A percentile compares a stretch with the other conserved stretches of the same genome.
These are phyloP conservation scores for Solanum phureja DNA, from an alignment of 257 asterid genomes.

Conservation along the genomic window DNA sequence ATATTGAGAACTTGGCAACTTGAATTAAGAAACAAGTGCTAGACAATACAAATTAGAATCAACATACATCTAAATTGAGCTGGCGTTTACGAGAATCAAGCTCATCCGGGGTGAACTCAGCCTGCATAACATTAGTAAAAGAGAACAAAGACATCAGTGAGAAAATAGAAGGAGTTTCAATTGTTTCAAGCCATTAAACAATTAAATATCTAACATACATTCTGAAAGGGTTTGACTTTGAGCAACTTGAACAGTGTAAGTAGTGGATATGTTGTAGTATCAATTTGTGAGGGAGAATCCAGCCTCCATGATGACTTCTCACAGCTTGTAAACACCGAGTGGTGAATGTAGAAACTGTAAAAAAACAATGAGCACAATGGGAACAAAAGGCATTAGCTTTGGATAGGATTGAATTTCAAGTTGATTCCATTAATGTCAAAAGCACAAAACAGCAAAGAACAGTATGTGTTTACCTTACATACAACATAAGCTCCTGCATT, in stretches of 20 bases:
- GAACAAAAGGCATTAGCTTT: background rate
- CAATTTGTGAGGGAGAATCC: constrained; percentile 40
- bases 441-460: background rate
- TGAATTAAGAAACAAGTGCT: background rate
- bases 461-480: constrained; percentile 44
- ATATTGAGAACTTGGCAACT: background rate
- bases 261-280: constrained; percentile 62
- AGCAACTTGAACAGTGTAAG: constrained; percentile 49
- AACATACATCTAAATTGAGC: constrained; percentile 35
- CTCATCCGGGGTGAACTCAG: constrained; percentile 83
- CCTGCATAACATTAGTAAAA: constrained; percentile 26
- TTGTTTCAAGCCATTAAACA: background rate
- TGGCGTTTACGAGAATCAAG: constrained; percentile 61
- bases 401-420: background rate
- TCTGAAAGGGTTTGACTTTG: constrained; percentile 45
- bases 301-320: constrained; percentile 68
- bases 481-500: constrained; percentile 79
- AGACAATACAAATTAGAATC: background rate
- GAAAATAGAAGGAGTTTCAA: background rate
- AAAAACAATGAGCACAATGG: background rate
- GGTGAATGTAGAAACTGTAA: constrained; percentile 72
- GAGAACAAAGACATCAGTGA: background rate
- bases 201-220: constrained; percentile 23
- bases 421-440: background rate
- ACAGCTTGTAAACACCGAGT: constrained; percentile 38